phyloP scores from a whole-genome alignment of 169 alveolate species.

The Eimeria maxima region DNA sequence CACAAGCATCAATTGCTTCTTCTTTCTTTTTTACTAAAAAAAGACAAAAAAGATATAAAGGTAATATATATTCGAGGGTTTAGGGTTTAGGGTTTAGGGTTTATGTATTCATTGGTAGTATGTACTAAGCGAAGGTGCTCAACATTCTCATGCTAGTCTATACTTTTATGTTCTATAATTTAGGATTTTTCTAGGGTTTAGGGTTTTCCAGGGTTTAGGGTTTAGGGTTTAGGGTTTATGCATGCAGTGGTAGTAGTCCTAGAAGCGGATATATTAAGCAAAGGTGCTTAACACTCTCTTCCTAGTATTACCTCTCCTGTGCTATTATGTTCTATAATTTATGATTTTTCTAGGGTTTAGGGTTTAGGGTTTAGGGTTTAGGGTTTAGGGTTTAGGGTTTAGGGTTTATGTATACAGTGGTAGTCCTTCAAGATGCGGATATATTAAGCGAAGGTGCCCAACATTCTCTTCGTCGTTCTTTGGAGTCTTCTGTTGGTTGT shows the following conservation, averaged over 20 bases:
- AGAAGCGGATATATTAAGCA: neutral
- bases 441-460: neutral
- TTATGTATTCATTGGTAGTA: neutral
- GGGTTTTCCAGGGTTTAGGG: conserved; percentile 14
- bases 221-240: neutral
- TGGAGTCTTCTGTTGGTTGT: neutral
- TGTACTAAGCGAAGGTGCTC: conserved; percentile 24
- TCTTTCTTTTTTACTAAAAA: too few relatives aligned
- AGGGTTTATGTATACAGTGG: neutral
- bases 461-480: neutral
- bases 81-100: conserved; percentile 21
- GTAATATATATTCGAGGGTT: neutral
- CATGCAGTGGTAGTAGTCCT: neutral
- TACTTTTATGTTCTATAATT: neutral
- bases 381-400: conserved; percentile 55
- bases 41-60: too few relatives aligned
- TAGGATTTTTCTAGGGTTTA: neutral
- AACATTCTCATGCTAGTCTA: conserved; percentile 49
- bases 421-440: neutral
- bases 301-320: neutral
- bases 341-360: neutral
- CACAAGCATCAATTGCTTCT: too few relatives aligned
- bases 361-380: conserved; percentile 56
- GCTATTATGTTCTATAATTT: neutral
- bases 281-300: conserved; percentile 70